Conservation (phyloP, 768 basidiomycete species). For the Boletus rex-veris region DNA sequence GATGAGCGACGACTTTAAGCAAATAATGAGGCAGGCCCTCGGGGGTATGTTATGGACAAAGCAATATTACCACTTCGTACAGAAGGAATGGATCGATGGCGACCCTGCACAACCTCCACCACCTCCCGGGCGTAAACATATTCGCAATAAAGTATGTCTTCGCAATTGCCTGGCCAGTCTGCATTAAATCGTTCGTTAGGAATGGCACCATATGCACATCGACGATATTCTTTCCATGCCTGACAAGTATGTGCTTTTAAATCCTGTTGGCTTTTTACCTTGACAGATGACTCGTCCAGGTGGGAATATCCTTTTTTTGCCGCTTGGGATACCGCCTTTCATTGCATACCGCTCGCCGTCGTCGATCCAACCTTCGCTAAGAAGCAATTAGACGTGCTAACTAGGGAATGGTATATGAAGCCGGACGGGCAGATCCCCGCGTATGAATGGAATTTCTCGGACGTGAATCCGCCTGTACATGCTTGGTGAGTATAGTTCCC, state of each 20-base stretch:
- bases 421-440: constrained; percentile 98
- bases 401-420: constrained; percentile 99
- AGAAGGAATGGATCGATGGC: constrained; percentile 94
- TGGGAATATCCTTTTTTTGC: constrained; percentile 99
- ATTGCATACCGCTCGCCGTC: constrained; percentile 95
- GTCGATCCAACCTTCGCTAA: constrained; percentile 96
- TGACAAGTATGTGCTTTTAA: constrained; percentile 66
- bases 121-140: constrained; percentile 79
- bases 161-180: neutral
- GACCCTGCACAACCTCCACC: constrained; percentile 95
- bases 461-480: constrained; percentile 98
- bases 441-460: constrained; percentile 99
- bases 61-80: constrained; percentile 94
- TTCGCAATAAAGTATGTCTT: constrained; percentile 72
- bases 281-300: constrained; percentile 34
- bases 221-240: constrained; percentile 98
- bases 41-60: constrained; percentile 99
- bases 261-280: neutral
- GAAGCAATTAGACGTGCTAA: constrained; percentile 93
- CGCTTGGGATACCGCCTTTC: constrained; percentile 98
- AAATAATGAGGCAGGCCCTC: constrained; percentile 95
- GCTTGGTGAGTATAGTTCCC: constrained; percentile 62
- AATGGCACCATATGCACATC: constrained; percentile 95
- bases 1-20: constrained; percentile 88
- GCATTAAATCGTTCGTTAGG: constrained; percentile 40